Evolutionary conservation across 1,284 basidiomycete species (phyloP).

Genomic region (Pascua guehoae): DNA sequence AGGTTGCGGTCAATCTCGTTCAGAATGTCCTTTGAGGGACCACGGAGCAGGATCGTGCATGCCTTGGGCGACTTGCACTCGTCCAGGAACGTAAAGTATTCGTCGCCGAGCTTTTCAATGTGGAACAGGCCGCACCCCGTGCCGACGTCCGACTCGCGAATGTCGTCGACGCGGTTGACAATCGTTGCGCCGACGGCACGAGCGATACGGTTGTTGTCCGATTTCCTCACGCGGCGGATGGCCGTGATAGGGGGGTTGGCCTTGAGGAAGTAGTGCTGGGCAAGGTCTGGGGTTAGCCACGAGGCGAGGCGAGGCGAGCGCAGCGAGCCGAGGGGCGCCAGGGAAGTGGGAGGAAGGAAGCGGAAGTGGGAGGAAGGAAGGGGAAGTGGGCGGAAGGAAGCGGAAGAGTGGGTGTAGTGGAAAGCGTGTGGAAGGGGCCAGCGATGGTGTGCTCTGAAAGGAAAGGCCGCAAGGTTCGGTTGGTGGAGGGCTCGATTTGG

Average conservation of each 20-base stretch:
- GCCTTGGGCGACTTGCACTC: constrained; percentile 92
- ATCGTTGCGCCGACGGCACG: constrained; percentile 94
- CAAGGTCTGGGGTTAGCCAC: constrained; percentile 64
- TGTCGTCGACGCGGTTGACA: constrained; percentile 92
- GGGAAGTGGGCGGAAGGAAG: too few relatives aligned
- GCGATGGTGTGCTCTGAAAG: too few relatives aligned
- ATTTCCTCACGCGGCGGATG: constrained; percentile 91
- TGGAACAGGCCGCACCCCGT: constrained; percentile 92
- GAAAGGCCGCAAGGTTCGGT: too few relatives aligned
- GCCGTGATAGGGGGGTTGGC: constrained; percentile 74
- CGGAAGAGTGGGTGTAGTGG: too few relatives aligned
- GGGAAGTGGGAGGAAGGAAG: too few relatives aligned
- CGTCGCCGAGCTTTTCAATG: constrained; percentile 96
- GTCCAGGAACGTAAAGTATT: constrained; percentile 97
- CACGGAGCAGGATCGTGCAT: constrained; percentile 96
- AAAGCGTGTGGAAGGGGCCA: too few relatives aligned
- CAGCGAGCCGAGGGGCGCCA: background rate
- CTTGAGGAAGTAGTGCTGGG: constrained; percentile 88
- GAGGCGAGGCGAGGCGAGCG: background rate
- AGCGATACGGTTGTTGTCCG: constrained; percentile 97
- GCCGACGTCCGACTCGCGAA: constrained; percentile 86
- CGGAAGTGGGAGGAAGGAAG: too few relatives aligned
- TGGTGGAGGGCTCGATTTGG: too few relatives aligned
- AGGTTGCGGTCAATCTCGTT: constrained; percentile 98
- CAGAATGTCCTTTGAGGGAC: constrained; percentile 95